These are phyloP conservation scores for Aquanectria penicillioides DNA, from an alignment of 2,329 filamentous ascomycete genomes.

Conservation along the genomic window DNA sequence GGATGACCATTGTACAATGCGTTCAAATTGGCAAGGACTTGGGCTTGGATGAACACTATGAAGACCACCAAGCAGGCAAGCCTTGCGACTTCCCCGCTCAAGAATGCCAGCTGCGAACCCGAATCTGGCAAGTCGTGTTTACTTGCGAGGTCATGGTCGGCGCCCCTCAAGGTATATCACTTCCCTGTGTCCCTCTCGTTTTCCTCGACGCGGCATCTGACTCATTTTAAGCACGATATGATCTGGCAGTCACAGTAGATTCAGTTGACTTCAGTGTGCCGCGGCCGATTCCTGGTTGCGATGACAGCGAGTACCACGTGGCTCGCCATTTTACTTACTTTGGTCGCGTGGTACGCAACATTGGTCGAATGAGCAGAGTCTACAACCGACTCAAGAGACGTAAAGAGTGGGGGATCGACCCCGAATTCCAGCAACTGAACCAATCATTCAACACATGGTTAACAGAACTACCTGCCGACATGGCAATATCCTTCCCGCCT, in stretches of 20 bases:
- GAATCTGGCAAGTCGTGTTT: slow-evolving; percentile 91
- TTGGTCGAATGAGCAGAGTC: slow-evolving; percentile 79
- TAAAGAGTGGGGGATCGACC: slow-evolving; percentile 88
- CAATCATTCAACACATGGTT: slow-evolving; percentile 81
- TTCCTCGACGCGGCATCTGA: slow-evolving; percentile 23
- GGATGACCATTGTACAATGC: slow-evolving; percentile 94
- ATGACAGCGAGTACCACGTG: slow-evolving; percentile 80
- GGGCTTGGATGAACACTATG: slow-evolving; percentile 86
- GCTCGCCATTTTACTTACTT: slow-evolving; percentile 88
- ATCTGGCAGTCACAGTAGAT: slow-evolving; percentile 79
- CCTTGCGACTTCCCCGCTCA: slow-evolving; percentile 73
- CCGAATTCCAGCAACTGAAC: slow-evolving; percentile 82
- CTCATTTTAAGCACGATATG: slow-evolving; percentile 71
- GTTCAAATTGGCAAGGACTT: slow-evolving; percentile 94
- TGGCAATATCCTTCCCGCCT: slow-evolving; percentile 79
- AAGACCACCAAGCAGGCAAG: slow-evolving; percentile 77
- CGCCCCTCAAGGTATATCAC: slow-evolving; percentile 79
- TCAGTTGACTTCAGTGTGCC: slow-evolving; percentile 80
- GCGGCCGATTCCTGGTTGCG: slow-evolving; percentile 70
- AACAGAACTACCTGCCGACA: slow-evolving; percentile 78
- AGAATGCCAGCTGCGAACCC: slow-evolving; percentile 85
- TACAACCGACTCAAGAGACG: slow-evolving; percentile 80
- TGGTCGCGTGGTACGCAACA: slow-evolving; percentile 78
- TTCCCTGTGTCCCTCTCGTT: background rate
- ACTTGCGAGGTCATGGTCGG: slow-evolving; percentile 92